These are phyloP conservation scores for Porcisia hertigi DNA, from an alignment of 208 protist species.

Conservation along the genomic window DNA sequence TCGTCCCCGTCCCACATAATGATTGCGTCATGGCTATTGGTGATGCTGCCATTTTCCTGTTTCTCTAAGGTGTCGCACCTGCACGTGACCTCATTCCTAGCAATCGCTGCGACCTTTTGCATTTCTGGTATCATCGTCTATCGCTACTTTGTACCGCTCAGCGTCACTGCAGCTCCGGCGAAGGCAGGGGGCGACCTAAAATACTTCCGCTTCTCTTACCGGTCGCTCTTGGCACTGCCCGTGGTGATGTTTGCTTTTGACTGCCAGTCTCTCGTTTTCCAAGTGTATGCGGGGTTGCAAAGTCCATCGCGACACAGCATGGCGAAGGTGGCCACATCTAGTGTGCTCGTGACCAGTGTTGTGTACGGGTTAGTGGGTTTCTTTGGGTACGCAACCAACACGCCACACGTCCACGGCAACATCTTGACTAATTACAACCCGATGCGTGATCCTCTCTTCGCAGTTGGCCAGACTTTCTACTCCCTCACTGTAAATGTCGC, in stretches of 20 bases:
- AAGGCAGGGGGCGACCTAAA: slow-evolving; percentile 19
- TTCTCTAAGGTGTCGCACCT: slow-evolving; percentile 46
- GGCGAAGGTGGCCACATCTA: slow-evolving; percentile 54
- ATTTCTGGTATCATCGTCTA: slow-evolving; percentile 60
- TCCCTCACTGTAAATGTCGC: slow-evolving; percentile 60
- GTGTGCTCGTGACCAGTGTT: slow-evolving; percentile 51
- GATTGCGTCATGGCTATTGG: slow-evolving; percentile 41
- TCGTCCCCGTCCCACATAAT: slow-evolving; percentile 36
- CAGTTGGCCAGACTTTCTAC: slow-evolving; percentile 45
- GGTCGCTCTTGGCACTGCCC: slow-evolving; percentile 46
- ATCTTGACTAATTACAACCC: slow-evolving; percentile 77
- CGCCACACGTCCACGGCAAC: slow-evolving; percentile 61
- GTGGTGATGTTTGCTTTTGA: slow-evolving; percentile 81
- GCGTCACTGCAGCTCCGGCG: neutral
- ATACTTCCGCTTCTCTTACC: slow-evolving; percentile 46
- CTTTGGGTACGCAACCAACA: slow-evolving; percentile 60
- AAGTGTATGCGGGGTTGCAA: slow-evolving; percentile 48
- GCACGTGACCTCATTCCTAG: slow-evolving; percentile 48
- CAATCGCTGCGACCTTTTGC: slow-evolving; percentile 57
- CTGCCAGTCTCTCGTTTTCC: slow-evolving; percentile 75
- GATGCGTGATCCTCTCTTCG: slow-evolving; percentile 50
- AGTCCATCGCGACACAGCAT: slow-evolving; percentile 38
- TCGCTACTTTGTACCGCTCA: slow-evolving; percentile 51
- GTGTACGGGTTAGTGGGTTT: slow-evolving; percentile 63
- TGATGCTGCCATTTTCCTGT: slow-evolving; percentile 70